Conservation (phyloP, 169 alveolate genomes). For the Cryptosporidium bovis region DNA sequence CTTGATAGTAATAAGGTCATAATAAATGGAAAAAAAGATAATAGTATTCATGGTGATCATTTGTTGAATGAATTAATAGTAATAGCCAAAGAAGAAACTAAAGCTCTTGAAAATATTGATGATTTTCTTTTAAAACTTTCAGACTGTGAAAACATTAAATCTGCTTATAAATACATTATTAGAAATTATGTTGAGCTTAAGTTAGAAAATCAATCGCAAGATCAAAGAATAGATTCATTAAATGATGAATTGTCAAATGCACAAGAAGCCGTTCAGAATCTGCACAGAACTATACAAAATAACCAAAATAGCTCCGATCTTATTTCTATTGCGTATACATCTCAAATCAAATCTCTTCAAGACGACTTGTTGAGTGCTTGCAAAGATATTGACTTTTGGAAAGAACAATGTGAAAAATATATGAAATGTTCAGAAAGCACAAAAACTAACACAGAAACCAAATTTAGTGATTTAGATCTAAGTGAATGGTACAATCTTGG, state of each 20-base stretch:
- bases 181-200: constrained; percentile 21
- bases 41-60: neutral
- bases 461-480: constrained; percentile 12
- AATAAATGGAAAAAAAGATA: neutral
- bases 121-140: constrained; percentile 4
- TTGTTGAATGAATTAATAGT: constrained; percentile 9
- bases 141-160: constrained; percentile 1
- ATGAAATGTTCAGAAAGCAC: neutral
- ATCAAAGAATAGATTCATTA: constrained; percentile 39
- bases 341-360: constrained; percentile 66
- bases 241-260: constrained; percentile 42
- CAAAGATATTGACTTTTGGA: constrained; percentile 73
- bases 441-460: neutral
- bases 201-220: constrained; percentile 18
- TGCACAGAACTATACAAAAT: constrained; percentile 62
- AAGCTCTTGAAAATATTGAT: constrained; percentile 1
- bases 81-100: constrained; percentile 35
- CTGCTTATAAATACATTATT: constrained; percentile 21
- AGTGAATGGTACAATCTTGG: constrained; percentile 62
- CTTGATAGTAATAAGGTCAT: constrained; percentile 18
- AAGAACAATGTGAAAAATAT: constrained; percentile 27
- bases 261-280: constrained; percentile 67
- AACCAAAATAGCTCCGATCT: constrained; percentile 41
- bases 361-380: constrained; percentile 62
- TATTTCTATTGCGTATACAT: constrained; percentile 50